phyloP scores from a whole-genome alignment of 306 rosid species.

The Gillenia trifoliata region DNA sequence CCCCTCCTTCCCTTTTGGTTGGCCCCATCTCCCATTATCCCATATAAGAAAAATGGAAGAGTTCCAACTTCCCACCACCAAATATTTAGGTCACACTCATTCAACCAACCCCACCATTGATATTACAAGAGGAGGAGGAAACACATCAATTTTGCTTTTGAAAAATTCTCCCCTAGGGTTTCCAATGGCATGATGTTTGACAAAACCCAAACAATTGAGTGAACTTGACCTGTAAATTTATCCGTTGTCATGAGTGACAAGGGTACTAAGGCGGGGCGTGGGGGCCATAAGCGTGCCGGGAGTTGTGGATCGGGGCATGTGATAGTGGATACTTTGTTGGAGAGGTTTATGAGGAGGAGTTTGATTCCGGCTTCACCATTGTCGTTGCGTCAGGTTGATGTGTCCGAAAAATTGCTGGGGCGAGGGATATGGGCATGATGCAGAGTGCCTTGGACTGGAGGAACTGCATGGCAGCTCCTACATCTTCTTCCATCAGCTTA shows the following conservation, averaged over 20 bases:
- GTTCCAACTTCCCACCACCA: slow-evolving; percentile 51
- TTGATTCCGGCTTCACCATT: slow-evolving; percentile 69
- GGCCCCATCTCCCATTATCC: slow-evolving; percentile 63
- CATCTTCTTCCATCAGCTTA: slow-evolving; percentile 95
- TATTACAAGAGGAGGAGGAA: slow-evolving; percentile 22
- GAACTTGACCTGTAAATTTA: slow-evolving; percentile 23
- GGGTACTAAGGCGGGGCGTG: slow-evolving; percentile 12
- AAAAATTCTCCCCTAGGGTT: slow-evolving; percentile 32
- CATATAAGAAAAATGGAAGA: slow-evolving; percentile 19
- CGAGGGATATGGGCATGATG: slow-evolving; percentile 96
- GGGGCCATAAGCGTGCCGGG: slow-evolving; percentile 9
- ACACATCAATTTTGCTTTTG: slow-evolving; percentile 38
- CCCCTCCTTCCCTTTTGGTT: slow-evolving; percentile 32
- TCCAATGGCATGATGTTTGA: slow-evolving; percentile 35
- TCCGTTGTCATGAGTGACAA: slow-evolving; percentile 21
- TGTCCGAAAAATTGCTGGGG: slow-evolving; percentile 78
- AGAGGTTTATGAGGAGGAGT: slow-evolving; percentile 50
- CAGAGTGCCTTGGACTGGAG: slow-evolving; percentile 98
- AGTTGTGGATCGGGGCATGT: slow-evolving; percentile 9
- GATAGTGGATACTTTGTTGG: slow-evolving; percentile 1
- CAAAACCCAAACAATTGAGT: slow-evolving; percentile 25
- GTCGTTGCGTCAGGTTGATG: slow-evolving; percentile 57
- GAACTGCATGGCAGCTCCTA: slow-evolving; percentile 97
- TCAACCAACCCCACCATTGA: slow-evolving; percentile 61
- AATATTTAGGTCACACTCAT: slow-evolving; percentile 41